Base-by-base conservation (phyloP, 2,329 filamentous ascomycete species). In the Phialophora macrospora region DNA sequence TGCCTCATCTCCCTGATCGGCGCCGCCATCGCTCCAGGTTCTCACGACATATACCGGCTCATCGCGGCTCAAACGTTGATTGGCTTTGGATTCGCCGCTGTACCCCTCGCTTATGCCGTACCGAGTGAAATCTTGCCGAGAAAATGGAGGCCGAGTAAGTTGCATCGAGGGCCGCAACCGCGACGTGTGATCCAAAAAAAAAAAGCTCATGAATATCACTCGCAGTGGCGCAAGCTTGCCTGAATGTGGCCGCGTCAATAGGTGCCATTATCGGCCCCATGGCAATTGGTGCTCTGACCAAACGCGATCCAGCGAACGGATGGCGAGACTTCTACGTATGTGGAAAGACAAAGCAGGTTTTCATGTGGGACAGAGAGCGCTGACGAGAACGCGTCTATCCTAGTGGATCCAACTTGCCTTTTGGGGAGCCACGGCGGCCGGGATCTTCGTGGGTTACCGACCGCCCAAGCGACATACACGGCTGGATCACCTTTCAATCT, bases 131-230 rank as follows among this genome's bases (percentile, higher is more conserved):
- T 71, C 24, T 20, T 69, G 28, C 69, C 69, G 17, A 54, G 69
- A 14, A 69, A 48, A 65, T 71, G 69, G 69, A 64, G 69, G 34
- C 67, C 69, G n/a, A 68, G 68, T 70, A 64, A 51, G 68, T 70
- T 70, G 17, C 26, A 51, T 11, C 9, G 24, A 26, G 48, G 2
- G 26, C n/a, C 17, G 44, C n/a, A 51, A 7, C 7, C 22, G 28
- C 12, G 24, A 8, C 20, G 1, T 32, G 22, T n/a, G 20, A 49
- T 14, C n/a, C n/a, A n/a, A n/a, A n/a, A n/a, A n/a, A 24, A 26
- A 20, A 17, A 30, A 7, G 24, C 61, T 60, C 22, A 59, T 20
- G 32, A 11, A 22, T 51, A 12, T 55, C 3, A n/a, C 24, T 24
- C 20, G 41, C 61, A 68, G 66, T 69, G 65, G 61, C 63, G 8